Conservation (phyloP, 306 rosid genomes). For the Glycine tomentella region DNA sequence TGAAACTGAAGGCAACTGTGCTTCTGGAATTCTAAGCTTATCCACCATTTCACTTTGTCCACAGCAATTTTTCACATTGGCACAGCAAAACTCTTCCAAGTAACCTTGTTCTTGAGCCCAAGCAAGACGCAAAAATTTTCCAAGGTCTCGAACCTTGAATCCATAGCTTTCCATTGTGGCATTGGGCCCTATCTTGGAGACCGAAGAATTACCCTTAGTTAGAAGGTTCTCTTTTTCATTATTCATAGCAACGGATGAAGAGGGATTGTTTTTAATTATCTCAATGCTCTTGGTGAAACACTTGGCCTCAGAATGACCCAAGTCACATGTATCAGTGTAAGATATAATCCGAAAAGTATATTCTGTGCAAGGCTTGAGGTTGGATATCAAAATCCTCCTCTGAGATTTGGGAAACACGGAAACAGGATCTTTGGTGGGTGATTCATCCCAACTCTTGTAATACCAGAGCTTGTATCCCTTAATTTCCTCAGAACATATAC, state of each 20-base stretch:
- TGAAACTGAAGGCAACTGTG: slow-evolving; percentile 62
- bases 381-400: slow-evolving; percentile 89
- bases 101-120: slow-evolving; percentile 78
- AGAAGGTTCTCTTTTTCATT: slow-evolving; percentile 54
- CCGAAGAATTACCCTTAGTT: slow-evolving; percentile 55
- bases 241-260: slow-evolving; percentile 48
- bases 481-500: slow-evolving; percentile 56
- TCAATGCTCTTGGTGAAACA: slow-evolving; percentile 91
- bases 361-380: slow-evolving; percentile 89
- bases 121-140: slow-evolving; percentile 72
- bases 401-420: slow-evolving; percentile 82
- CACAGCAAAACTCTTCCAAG: slow-evolving; percentile 74
- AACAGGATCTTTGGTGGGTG: slow-evolving; percentile 71
- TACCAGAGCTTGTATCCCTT: slow-evolving; percentile 98
- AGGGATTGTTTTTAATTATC: slow-evolving; percentile 58
- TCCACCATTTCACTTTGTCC: slow-evolving; percentile 55
- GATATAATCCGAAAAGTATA: slow-evolving; percentile 86
- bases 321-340: slow-evolving; percentile 70
- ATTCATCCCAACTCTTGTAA: slow-evolving; percentile 73
- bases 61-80: slow-evolving; percentile 66
- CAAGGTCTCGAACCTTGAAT: slow-evolving; percentile 95
- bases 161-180: slow-evolving; percentile 56
- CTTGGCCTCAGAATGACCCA: slow-evolving; percentile 94
- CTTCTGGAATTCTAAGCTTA: slow-evolving; percentile 67
- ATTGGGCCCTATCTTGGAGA: slow-evolving; percentile 58